Conservation (phyloP, 257 asterid genomes). For the Forsythia viridissima region DNA sequence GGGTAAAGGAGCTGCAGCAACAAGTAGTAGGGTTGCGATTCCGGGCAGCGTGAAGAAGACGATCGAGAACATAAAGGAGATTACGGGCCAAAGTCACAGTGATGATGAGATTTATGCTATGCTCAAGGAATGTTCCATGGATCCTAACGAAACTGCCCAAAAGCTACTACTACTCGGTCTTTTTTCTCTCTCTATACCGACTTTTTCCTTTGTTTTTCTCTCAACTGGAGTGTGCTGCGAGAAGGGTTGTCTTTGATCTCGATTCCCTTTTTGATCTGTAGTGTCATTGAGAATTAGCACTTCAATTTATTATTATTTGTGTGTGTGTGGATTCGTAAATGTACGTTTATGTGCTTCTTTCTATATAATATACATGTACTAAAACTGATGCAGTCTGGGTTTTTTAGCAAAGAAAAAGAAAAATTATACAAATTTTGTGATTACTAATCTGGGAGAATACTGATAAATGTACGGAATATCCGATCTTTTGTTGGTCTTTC, state of each 20-base stretch:
- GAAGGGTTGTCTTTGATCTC: too few relatives aligned
- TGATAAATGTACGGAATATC: neutral
- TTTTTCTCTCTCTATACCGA: neutral
- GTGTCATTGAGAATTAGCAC: too few relatives aligned
- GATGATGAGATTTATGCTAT: constrained; percentile 91
- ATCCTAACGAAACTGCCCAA: constrained; percentile 89
- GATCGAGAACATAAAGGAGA: constrained; percentile 85
- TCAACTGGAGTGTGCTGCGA: neutral
- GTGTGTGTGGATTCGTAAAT: too few relatives aligned
- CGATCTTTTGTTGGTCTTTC: neutral
- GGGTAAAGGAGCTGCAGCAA: constrained; percentile 59
- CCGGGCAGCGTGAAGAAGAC: constrained; percentile 67
- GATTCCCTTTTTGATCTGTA: too few relatives aligned
- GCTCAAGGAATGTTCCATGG: constrained; percentile 93
- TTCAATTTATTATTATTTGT: too few relatives aligned
- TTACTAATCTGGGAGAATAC: neutral
- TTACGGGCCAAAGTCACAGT: constrained; percentile 78
- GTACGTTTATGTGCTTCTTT: too few relatives aligned
- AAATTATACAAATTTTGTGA: neutral
- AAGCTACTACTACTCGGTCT: constrained; percentile 86
- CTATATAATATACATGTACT: too few relatives aligned
- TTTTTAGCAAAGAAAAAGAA: neutral
- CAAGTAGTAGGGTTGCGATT: constrained; percentile 66
- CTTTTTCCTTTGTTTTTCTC: neutral
- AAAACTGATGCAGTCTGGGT: neutral